phyloP scores from a whole-genome alignment of 805 yeast genomes.

The Candida adriatica region DNA sequence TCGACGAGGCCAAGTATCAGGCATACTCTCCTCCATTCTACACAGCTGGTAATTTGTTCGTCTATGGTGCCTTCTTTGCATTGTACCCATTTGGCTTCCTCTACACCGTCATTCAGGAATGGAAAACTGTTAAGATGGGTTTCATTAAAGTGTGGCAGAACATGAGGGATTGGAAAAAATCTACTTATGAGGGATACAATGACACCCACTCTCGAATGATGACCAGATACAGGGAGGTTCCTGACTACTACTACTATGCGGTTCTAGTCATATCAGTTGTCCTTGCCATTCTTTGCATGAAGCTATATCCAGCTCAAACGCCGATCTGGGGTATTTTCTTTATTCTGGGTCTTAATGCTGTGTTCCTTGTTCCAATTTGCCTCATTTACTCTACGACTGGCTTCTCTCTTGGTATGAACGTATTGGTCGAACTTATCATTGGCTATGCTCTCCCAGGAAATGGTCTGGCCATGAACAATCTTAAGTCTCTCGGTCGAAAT shows the following conservation, averaged over 20 bases:
- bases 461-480: slow-evolving; percentile 44
- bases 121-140: slow-evolving; percentile 27
- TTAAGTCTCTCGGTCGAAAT: slow-evolving; percentile 49
- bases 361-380: slow-evolving; percentile 45
- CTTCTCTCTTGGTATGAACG: slow-evolving; percentile 40
- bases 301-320: slow-evolving; percentile 39
- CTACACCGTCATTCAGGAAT: slow-evolving; percentile 38
- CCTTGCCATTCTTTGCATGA: slow-evolving; percentile 38
- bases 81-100: slow-evolving; percentile 45
- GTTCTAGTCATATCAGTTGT: slow-evolving; percentile 36
- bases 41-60: slow-evolving; percentile 53
- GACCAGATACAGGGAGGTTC: slow-evolving; percentile 52
- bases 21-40: slow-evolving; percentile 62
- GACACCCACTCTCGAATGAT: slow-evolving; percentile 38
- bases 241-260: slow-evolving; percentile 38
- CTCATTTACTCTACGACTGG: slow-evolving; percentile 44
- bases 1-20: slow-evolving; percentile 42
- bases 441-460: slow-evolving; percentile 48
- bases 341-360: slow-evolving; percentile 41
- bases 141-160: slow-evolving; percentile 2
- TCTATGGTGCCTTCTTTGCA: slow-evolving; percentile 44
- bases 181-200: slow-evolving; percentile 5
- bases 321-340: slow-evolving; percentile 58
- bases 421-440: slow-evolving; percentile 47
- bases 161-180: not conserved